Base-by-base conservation (phyloP, 352 stramenopile species). In the Pythium brassicae region DNA sequence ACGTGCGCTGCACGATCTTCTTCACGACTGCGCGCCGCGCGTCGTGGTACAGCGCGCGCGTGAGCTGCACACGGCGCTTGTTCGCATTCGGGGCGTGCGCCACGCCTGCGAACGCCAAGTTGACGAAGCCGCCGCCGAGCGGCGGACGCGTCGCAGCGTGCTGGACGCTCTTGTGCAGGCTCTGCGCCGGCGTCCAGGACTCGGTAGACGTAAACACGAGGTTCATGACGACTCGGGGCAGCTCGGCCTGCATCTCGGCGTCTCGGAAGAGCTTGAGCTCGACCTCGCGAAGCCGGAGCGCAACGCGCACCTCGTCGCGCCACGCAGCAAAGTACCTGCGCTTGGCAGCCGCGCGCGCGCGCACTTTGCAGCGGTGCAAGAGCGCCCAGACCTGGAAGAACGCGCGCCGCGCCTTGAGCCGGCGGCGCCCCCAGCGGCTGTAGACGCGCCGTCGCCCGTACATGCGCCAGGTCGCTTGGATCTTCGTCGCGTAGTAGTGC, bases 391-490 rank as follows among this genome's bases (percentile, higher is more conserved):
- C 52, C 32, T 82, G 59, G 25, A 87, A 80, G 20, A 80, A 59
- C 1, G 66, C 59, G 20, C 66, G 66, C 12, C 66, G 67, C 0
- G 65, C 40, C 4, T 54, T 53, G 17, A 46, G 70, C 17, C 71
- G 72, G 15, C 76, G 58, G 2, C 47, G 59, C 12, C 62, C 59
- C 82, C 82, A 92, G n/a, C 58, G 57, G 11, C 66, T 42, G 63
- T 78, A 92, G 3, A 63, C 61, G 0, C 68, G 67, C 0, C 72
- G 72, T 4, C 53, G 60, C 0, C 53, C 34, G 22, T 68, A 55
- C 79, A 89, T 89, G 14, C 76, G 67, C 77, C 76, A 90, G 1
- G 54, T 71, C 9, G 78, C 59, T 50, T 92, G 82, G 5, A 92
- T 65, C 39, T 64, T 71, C 4, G 43, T 32, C 9, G 73, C 74